Conservation (phyloP, 2,329 filamentous ascomycete species). For the Chrysoporthe puriensis region DNA sequence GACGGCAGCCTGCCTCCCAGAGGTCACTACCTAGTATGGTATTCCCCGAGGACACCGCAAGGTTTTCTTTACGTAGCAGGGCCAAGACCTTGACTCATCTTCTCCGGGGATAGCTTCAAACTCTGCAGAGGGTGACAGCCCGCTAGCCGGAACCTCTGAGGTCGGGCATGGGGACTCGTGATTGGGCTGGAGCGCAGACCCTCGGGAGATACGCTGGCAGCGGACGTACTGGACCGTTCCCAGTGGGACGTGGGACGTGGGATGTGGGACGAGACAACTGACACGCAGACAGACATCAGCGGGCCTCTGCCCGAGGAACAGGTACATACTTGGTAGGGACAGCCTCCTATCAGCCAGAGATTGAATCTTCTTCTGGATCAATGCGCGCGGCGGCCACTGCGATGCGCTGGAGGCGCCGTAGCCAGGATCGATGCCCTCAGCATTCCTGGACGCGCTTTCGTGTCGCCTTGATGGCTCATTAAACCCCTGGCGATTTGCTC, state of each 20-base stretch:
- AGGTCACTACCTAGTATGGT: no score
- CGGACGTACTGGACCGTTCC: background rate
- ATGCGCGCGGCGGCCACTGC: background rate
- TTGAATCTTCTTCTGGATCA: slow-evolving; percentile 6
- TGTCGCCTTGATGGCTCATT: slow-evolving; percentile 8
- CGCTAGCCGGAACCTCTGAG: slow-evolving; percentile 12
- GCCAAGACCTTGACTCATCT: slow-evolving; percentile 9
- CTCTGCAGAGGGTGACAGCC: slow-evolving; percentile 13
- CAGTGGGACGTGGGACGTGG: background rate
- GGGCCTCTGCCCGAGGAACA: background rate
- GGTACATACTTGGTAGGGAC: background rate
- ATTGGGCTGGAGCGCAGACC: background rate
- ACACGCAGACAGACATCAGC: background rate
- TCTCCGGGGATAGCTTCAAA: slow-evolving; percentile 19
- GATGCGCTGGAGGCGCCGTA: background rate
- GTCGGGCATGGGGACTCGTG: background rate
- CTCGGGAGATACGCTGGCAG: background rate
- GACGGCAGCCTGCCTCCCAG: background rate
- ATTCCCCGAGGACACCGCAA: no score
- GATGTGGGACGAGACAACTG: no score
- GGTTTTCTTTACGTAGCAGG: background rate
- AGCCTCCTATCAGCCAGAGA: background rate
- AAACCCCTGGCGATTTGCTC: slow-evolving; percentile 16
- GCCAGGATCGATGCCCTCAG: slow-evolving; percentile 12
- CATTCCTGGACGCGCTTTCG: slow-evolving; percentile 1